Base-by-base conservation (phyloP, 345 rosid genomes). In the Noccaea bulbosa region DNA sequence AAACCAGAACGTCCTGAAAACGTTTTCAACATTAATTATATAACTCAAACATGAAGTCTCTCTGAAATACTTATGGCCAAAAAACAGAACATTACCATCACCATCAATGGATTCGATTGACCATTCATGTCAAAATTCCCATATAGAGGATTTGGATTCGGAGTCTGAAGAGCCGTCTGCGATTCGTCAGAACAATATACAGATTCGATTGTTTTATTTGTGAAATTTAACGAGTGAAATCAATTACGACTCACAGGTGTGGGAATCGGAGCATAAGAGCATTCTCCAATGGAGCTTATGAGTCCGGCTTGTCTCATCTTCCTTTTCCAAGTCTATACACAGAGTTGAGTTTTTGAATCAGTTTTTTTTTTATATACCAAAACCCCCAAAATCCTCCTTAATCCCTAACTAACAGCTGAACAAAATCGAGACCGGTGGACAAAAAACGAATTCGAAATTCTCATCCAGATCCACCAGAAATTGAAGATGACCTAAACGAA, bases 221-320 rank as follows among this genome's bases (percentile, higher is more conserved):
- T 37, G 22, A 52, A 66, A 33, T 24, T 3, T n/a, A 8, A 38
- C 38, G 14, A 38, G 5, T 37, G 14, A 12, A 22, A 2, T 45
- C 10, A 34, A 16, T n/a, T 8, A 60, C n/a, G 17, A 35, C 41
- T 61, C 63, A 46, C 65, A 46, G 12, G 38, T 37, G 47, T 0
- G 46, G 16, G 46, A 53, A 43, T 9, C 17, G 41, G 7, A 71
- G 53, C 8, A 60, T 32, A 10, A 32, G 47, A 62, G 8, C 10
- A 15, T 11, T 45, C 57, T 12, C 16, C 30, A 4, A 3, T 27
- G 30, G 30, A 27, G 16, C 2, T 57, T 30, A 73, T 40, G 61
- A 65, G 10, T 40, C 72, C 77, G 0, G 60, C 77, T 41, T 66
- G 32, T 49, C 33, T 33, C 72, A 73, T 57, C 72, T 66, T 73